Evolutionary conservation across 2,329 filamentous ascomycete species (phyloP).

Genomic region (Epichloe coenophiala): DNA sequence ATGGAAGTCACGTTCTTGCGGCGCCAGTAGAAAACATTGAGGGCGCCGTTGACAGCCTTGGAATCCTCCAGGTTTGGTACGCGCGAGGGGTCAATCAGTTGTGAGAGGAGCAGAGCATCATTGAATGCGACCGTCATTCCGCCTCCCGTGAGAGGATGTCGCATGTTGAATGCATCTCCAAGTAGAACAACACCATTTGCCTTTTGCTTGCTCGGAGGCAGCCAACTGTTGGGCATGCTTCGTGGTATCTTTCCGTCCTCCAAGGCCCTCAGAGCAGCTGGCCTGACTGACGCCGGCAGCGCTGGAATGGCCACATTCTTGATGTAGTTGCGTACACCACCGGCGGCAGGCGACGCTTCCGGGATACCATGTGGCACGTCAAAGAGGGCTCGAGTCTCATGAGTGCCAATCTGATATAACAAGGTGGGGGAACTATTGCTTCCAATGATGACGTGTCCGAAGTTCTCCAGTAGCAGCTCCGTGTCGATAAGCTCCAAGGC

Average conservation of each 20-base stretch:
- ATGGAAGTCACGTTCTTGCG: slow-evolving; percentile 73
- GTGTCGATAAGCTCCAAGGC: slow-evolving; percentile 86
- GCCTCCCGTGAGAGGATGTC: slow-evolving; percentile 91
- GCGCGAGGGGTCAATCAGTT: slow-evolving; percentile 54
- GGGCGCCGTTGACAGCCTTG: slow-evolving; percentile 49
- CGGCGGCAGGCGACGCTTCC: slow-evolving; percentile 56
- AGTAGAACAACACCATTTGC: slow-evolving; percentile 59
- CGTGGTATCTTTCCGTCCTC: slow-evolving; percentile 61
- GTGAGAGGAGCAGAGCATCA: slow-evolving; percentile 67
- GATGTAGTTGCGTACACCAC: slow-evolving; percentile 78
- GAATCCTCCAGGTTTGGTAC: slow-evolving; percentile 60
- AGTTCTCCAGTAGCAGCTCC: slow-evolving; percentile 56
- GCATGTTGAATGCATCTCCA: slow-evolving; percentile 97
- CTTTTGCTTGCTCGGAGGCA: slow-evolving; percentile 56
- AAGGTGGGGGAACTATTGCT: slow-evolving; percentile 59
- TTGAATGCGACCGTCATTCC: slow-evolving; percentile 98
- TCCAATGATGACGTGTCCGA: slow-evolving; percentile 80
- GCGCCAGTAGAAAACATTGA: slow-evolving; percentile 71
- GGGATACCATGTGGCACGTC: slow-evolving; percentile 72
- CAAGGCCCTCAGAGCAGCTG: slow-evolving; percentile 63
- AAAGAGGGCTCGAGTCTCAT: slow-evolving; percentile 81
- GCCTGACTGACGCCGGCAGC: slow-evolving; percentile 57
- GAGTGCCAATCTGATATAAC: slow-evolving; percentile 92
- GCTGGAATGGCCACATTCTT: slow-evolving; percentile 65
- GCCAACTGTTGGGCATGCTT: slow-evolving; percentile 92